A percentile compares a stretch with the other conserved stretches of the same genome.
Conservation (phyloP, 1,139 yeast genomes). For the Pichia norvegensis region DNA sequence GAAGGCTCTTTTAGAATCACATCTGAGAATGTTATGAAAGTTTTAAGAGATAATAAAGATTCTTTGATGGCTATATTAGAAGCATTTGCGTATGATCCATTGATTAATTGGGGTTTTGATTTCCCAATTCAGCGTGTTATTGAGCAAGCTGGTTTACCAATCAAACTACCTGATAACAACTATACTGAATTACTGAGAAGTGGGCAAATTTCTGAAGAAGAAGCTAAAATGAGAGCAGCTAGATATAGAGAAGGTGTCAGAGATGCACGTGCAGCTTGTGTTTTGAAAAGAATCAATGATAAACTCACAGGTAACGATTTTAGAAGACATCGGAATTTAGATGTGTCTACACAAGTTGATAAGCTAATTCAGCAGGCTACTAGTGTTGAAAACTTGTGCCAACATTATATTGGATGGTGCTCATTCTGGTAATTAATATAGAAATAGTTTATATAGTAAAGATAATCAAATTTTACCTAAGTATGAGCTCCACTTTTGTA, state of each 20-base stretch:
- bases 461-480: background rate
- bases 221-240: constrained; percentile 60
- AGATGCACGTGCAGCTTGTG: constrained; percentile 87
- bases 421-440: constrained; percentile 67
- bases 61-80: constrained; percentile 96
- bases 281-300: constrained; percentile 81
- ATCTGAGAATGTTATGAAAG: constrained; percentile 95
- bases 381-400: constrained; percentile 90
- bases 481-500: constrained; percentile 31
- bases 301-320: constrained; percentile 93
- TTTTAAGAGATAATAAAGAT: constrained; percentile 85
- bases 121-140: constrained; percentile 75
- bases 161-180: constrained; percentile 54
- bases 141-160: constrained; percentile 52
- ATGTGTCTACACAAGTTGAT: constrained; percentile 87
- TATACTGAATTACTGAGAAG: constrained; percentile 61
- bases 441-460: background rate
- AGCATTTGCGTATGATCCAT: constrained; percentile 97
- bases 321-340: constrained; percentile 58
- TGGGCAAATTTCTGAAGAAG: constrained; percentile 71
- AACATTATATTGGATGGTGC: constrained; percentile 98
- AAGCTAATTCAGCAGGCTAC: constrained; percentile 93
- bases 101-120: constrained; percentile 98
- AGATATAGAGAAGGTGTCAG: constrained; percentile 76
- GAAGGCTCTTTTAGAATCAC: constrained; percentile 97